Conservation (phyloP, 2,329 filamentous ascomycete species). For the Botryotinia calthae region DNA sequence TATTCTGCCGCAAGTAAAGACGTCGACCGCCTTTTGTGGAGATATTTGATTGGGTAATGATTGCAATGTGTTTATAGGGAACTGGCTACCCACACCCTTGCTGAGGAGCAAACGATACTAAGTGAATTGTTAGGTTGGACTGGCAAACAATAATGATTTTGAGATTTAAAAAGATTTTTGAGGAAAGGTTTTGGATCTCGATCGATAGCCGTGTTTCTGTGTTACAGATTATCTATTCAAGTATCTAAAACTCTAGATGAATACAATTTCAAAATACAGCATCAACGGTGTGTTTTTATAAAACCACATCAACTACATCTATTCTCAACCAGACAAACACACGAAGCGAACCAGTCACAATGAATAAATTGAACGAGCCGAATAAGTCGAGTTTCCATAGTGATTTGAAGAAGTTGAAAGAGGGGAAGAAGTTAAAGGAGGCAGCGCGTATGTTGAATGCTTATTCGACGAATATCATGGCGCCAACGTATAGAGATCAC, state of each 20-base stretch:
- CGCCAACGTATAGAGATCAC: conserved; percentile 15
- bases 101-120: not conserved
- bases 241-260: not conserved
- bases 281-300: not conserved
- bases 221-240: too few species aligned
- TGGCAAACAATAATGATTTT: not conserved
- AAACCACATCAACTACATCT: fast-evolving
- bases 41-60: not conserved
- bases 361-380: not conserved
- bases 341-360: not conserved
- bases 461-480: not conserved
- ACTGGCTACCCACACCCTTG: not conserved
- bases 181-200: not conserved
- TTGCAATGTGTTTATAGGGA: not conserved
- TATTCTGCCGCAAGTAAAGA: not conserved
- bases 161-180: not conserved
- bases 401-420: not conserved
- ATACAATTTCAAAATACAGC: not conserved
- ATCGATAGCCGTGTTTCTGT: not conserved
- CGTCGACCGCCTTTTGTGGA: not conserved
- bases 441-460: not conserved
- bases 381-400: not conserved
- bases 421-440: not conserved
- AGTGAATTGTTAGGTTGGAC: not conserved
- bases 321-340: not conserved